These are phyloP conservation scores for Kickxella alabastrina DNA, from an alignment of 192 early-diverging fungal genomes.

Conservation along the genomic window DNA sequence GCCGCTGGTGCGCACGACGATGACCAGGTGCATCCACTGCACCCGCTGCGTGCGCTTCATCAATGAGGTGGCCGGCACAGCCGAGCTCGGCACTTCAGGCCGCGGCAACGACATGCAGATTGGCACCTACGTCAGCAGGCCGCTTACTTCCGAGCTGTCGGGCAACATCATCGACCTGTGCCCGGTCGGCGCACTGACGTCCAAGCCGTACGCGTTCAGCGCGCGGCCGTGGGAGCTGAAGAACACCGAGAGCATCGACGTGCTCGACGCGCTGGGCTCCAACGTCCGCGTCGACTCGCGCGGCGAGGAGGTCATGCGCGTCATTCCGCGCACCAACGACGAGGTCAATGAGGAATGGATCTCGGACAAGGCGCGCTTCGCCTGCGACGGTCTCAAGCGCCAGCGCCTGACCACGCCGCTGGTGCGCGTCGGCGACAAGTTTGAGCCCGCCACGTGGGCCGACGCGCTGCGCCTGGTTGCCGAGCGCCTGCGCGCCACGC, in stretches of 20 bases:
- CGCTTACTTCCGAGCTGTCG: constrained; percentile 90
- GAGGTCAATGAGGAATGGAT: constrained; percentile 99
- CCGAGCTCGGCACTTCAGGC: constrained; percentile 92
- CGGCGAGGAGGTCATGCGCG: constrained; percentile 94
- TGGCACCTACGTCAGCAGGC: constrained; percentile 89
- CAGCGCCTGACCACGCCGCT: constrained; percentile 93
- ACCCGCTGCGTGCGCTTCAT: constrained; percentile 98
- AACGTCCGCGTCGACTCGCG: constrained; percentile 96
- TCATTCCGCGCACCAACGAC: constrained; percentile 93
- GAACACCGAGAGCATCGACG: constrained; percentile 93
- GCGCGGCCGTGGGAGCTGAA: constrained; percentile 96
- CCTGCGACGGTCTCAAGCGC: constrained; percentile 91
- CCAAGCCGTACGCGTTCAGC: constrained; percentile 93
- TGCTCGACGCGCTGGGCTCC: constrained; percentile 89
- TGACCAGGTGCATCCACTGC: constrained; percentile 99
- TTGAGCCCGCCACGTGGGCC: constrained; percentile 81
- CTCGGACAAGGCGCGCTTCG: constrained; percentile 95
- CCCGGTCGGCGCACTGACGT: constrained; percentile 95
- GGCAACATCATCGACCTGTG: constrained; percentile 98
- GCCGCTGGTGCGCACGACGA: constrained; percentile 91
- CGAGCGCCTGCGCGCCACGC: constrained; percentile 57
- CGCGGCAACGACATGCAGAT: constrained; percentile 99
- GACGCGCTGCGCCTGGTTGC: constrained; percentile 77
- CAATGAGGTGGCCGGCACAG: constrained; percentile 95
- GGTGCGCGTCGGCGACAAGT: constrained; percentile 75